Evolutionary conservation across 345 rosid genomes (phyloP).

Genomic region (Nephelium lappaceum): DNA sequence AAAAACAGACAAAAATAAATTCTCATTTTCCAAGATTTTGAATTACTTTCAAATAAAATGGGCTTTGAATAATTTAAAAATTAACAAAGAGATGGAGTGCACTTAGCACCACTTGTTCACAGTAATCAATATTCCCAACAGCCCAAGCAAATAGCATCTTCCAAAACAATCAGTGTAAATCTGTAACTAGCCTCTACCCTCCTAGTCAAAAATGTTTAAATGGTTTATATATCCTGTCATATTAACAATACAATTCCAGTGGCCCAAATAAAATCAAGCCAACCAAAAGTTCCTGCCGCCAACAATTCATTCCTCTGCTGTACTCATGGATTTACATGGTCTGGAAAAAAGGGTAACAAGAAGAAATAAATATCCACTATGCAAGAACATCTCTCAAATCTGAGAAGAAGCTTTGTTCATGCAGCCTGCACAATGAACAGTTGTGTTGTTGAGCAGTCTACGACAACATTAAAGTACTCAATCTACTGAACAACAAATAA

Average conservation of each 20-base stretch:
- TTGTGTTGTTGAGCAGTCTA: neutral
- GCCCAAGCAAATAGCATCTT: neutral
- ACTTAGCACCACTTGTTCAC: neutral
- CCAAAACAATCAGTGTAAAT: too few species aligned
- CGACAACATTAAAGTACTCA: neutral
- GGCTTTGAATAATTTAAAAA: too few species aligned
- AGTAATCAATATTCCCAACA: too few species aligned
- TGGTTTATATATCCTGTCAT: neutral
- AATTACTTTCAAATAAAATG: too few species aligned
- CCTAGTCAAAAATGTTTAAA: neutral
- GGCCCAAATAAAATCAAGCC: conserved; percentile 19
- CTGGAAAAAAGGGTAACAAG: neutral
- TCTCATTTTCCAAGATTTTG: too few species aligned
- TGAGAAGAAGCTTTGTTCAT: neutral
- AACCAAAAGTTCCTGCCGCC: conserved; percentile 46
- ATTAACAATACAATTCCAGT: neutral
- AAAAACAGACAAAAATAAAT: too few species aligned
- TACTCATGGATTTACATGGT: conserved; percentile 36
- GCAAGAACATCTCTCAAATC: conserved; percentile 8
- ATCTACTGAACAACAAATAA: neutral
- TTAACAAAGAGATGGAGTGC: neutral
- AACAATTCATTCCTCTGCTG: conserved; percentile 43
- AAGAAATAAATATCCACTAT: conserved; percentile 33
- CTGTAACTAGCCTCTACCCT: neutral
- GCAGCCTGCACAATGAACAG: conserved; percentile 37